phyloP scores from a whole-genome alignment of 164 flowering plant genomes.

The Nymphaea colorata region DNA sequence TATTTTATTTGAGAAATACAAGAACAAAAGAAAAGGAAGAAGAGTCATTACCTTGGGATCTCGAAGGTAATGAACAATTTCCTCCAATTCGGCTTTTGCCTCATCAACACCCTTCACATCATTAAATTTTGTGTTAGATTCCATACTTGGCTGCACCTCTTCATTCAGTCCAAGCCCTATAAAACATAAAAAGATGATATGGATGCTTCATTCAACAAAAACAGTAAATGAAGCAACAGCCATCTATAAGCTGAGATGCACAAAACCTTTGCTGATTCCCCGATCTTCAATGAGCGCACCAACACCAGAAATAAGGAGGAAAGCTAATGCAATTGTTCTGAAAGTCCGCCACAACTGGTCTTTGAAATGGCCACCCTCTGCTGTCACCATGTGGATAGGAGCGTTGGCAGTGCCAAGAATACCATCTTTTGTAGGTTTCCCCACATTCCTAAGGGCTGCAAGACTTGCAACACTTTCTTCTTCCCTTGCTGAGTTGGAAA shows the following conservation, averaged over 20 bases:
- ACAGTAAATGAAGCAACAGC: neutral
- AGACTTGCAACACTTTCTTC: conserved; percentile 48
- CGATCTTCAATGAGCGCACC: conserved; percentile 86
- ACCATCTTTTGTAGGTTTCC: conserved; percentile 49
- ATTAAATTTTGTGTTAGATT: conserved; percentile 78
- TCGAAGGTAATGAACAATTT: conserved; percentile 95
- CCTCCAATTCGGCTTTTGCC: conserved; percentile 96
- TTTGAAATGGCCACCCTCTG: conserved; percentile 69
- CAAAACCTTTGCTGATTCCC: conserved; percentile 77
- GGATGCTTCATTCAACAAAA: neutral
- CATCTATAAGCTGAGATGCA: neutral
- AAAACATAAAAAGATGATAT: neutral
- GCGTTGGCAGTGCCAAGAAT: conserved; percentile 72
- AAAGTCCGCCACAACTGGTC: conserved; percentile 87
- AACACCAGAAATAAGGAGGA: conserved; percentile 69
- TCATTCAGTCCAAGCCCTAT: conserved; percentile 86
- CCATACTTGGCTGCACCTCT: conserved; percentile 92
- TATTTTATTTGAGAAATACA: neutral
- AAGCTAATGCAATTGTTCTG: conserved; percentile 65
- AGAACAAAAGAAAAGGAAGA: neutral
- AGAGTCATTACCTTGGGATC: conserved; percentile 51
- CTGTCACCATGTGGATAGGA: conserved; percentile 82
- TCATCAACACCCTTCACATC: conserved; percentile 99
- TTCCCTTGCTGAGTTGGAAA: conserved; percentile 22
- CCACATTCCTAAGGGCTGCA: conserved; percentile 57